Evolutionary conservation across 2,329 filamentous ascomycete genomes (phyloP).

Genomic region (Tolypocladium endophyticum): DNA sequence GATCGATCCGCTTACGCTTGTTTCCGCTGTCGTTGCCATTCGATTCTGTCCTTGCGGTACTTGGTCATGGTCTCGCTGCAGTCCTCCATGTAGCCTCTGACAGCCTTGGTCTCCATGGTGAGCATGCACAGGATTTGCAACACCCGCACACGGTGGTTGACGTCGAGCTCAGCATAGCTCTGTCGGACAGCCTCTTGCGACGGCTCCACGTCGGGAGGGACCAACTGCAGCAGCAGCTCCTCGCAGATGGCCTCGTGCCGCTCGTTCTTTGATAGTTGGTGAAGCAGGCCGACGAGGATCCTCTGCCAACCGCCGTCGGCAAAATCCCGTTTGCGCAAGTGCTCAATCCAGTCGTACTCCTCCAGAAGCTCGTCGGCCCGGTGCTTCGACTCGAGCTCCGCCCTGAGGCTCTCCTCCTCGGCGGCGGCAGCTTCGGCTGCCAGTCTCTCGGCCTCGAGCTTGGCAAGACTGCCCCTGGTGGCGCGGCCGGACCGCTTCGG

Average conservation of each 20-base stretch:
- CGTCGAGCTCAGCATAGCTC: conserved; percentile 65
- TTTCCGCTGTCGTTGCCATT: conserved; percentile 71
- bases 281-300: conserved; percentile 75
- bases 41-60: conserved; percentile 91
- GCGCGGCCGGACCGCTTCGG: conserved; percentile 57
- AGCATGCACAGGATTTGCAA: conserved; percentile 81
- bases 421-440: conserved; percentile 48
- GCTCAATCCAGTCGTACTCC: conserved; percentile 74
- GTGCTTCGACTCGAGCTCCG: conserved; percentile 43
- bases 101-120: conserved; percentile 73
- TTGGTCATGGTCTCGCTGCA: conserved; percentile 91
- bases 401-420: conserved; percentile 35
- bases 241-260: conserved; percentile 64
- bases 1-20: conserved; percentile 37
- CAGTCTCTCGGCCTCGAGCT: conserved; percentile 62
- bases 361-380: conserved; percentile 67
- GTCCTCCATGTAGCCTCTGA: conserved; percentile 82
- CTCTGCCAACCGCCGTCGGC: conserved; percentile 82
- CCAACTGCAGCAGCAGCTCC: conserved; percentile 68
- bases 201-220: conserved; percentile 65
- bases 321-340: conserved; percentile 75
- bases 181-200: conserved; percentile 61
- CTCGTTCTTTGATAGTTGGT: conserved; percentile 72
- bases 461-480: conserved; percentile 77
- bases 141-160: conserved; percentile 71